A percentile compares a stretch with the other conserved stretches of the same genome.
These are phyloP conservation scores for Solanum ahanhuiri DNA, from an alignment of 257 asterid genomes.

Conservation along the genomic window DNA sequence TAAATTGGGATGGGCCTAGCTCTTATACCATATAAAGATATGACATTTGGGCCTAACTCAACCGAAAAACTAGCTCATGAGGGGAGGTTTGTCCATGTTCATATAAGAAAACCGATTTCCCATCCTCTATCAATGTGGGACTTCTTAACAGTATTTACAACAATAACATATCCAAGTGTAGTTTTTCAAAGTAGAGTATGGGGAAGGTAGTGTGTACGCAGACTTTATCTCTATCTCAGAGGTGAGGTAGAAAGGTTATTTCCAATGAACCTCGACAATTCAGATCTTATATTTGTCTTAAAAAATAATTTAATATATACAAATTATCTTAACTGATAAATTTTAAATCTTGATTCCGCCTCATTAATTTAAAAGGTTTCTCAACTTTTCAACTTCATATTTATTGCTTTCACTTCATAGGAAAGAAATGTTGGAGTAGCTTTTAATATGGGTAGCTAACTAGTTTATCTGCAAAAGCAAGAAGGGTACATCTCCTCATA, in stretches of 20 bases:
- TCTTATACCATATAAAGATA: no score
- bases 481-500: neutral
- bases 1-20: no score
- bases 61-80: no score
- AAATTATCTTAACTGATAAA: neutral
- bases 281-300: neutral
- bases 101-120: no score
- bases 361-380: neutral
- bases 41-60: no score
- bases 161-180: no score
- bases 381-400: neutral
- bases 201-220: neutral
- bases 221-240: neutral
- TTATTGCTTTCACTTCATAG: neutral
- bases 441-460: neutral
- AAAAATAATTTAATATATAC: neutral
- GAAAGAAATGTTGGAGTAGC: neutral
- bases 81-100: neutral
- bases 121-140: neutral
- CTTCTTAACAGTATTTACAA: neutral
- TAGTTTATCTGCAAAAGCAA: neutral
- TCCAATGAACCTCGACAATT: no score
- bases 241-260: no score
- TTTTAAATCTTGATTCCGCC: neutral
- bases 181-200: no score